phyloP scores from a whole-genome alignment of 2,329 filamentous ascomycete species.

The Cryphonectria parasitica region DNA sequence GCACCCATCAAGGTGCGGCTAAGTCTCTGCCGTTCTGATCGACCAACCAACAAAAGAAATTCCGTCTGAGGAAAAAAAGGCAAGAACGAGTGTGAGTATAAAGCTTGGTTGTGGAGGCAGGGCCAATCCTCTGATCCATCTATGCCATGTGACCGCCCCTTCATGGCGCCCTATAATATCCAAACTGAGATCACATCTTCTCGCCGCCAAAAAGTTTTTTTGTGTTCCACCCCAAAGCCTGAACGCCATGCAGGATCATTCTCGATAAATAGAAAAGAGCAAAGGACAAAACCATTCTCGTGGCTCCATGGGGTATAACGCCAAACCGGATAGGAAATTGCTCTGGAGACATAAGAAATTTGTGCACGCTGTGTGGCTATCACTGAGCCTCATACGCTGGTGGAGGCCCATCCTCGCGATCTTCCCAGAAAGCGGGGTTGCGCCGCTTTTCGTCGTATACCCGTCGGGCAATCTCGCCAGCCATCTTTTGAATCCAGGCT shows the following conservation, averaged over 20 bases:
- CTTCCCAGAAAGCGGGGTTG: slow-evolving; percentile 56
- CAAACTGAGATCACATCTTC: slow-evolving; percentile 16
- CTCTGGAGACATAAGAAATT: slow-evolving; percentile 21
- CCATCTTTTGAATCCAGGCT: slow-evolving; percentile 92
- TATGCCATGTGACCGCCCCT: not conserved
- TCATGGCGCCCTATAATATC: slow-evolving; percentile 17
- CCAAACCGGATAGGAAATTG: slow-evolving; percentile 12
- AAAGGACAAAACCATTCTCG: slow-evolving; percentile 22
- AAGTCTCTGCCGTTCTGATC: not conserved
- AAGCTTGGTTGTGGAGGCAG: slow-evolving; percentile 1
- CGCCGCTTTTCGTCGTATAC: slow-evolving; percentile 84
- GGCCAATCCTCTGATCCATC: slow-evolving; percentile 10
- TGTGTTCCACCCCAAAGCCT: slow-evolving; percentile 18
- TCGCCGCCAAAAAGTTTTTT: slow-evolving; percentile 14
- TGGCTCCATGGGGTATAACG: slow-evolving; percentile 30
- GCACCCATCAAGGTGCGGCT: slow-evolving; percentile 12
- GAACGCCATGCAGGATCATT: slow-evolving; percentile 29
- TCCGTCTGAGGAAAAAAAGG: slow-evolving; percentile 6
- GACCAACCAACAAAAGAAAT: slow-evolving; percentile 9
- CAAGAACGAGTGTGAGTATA: slow-evolving; percentile 14
- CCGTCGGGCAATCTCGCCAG: slow-evolving; percentile 83
- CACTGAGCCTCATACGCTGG: slow-evolving; percentile 64
- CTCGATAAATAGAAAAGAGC: no score
- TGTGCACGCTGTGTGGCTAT: slow-evolving; percentile 5
- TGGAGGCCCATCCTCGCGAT: slow-evolving; percentile 61